phyloP scores from a whole-genome alignment of 345 rosid species.

The Eucalyptus urophylla region DNA sequence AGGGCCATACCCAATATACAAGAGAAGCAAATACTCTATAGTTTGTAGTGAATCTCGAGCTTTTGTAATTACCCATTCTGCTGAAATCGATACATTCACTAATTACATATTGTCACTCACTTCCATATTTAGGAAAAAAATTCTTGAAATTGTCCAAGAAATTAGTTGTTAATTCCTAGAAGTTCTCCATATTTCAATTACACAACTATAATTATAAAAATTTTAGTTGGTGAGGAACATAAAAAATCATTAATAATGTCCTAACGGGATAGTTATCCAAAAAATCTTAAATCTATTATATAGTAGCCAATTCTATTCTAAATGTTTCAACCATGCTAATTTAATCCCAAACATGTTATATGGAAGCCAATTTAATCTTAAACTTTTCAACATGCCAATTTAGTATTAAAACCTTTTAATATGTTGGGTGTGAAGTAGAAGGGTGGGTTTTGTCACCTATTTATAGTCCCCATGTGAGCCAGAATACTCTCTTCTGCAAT shows the following conservation, averaged over 20 bases:
- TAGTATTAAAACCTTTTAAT: not conserved
- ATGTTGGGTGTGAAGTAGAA: too few relatives aligned
- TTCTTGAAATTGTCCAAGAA: not conserved
- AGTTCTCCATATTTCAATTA: not conserved
- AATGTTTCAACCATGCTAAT: too few relatives aligned
- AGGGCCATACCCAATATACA: not conserved
- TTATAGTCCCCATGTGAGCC: too few relatives aligned
- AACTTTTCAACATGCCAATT: too few relatives aligned
- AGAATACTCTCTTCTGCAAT: too few relatives aligned
- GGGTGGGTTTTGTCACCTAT: too few relatives aligned
- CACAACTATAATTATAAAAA: not conserved
- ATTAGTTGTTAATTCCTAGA: not conserved
- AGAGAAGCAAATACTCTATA: not conserved
- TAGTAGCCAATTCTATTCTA: too few relatives aligned
- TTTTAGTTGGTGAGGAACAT: not conserved
- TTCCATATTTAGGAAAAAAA: not conserved
- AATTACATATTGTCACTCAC: not conserved
- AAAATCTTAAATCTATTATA: too few relatives aligned
- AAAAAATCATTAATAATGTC: not conserved
- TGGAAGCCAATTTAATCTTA: too few relatives aligned
- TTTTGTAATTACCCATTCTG: not conserved
- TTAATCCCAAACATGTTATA: too few relatives aligned
- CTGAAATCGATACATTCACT: accelerated
- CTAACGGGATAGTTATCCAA: too few relatives aligned
- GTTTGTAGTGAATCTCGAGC: not conserved